Conservation (phyloP, 208 protist species). For the Vickermania ingenoplastis region DNA sequence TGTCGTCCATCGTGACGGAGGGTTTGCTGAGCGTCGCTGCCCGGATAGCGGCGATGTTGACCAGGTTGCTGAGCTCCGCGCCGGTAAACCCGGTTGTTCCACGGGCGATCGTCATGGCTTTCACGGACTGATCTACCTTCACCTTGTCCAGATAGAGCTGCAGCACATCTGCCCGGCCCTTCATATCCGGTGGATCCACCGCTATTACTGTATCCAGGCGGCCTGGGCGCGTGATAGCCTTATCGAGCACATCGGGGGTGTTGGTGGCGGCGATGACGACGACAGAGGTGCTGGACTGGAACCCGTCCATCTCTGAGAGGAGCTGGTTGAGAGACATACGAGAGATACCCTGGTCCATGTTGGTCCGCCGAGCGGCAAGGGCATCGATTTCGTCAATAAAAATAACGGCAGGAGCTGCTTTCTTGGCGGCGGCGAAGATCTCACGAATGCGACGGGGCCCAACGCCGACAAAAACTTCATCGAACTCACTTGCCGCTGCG, state of each 20-base stretch:
- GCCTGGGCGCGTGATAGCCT: conserved; percentile 88
- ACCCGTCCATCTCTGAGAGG: conserved; percentile 96
- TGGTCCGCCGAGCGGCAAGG: conserved; percentile 78
- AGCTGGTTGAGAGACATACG: conserved; percentile 97
- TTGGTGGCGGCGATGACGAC: conserved; percentile 98
- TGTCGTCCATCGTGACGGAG: conserved; percentile 62
- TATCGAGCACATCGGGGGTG: conserved; percentile 93
- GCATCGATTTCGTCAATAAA: conserved; percentile 99
- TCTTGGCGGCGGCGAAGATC: conserved; percentile 92
- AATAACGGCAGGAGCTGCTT: conserved; percentile 92
- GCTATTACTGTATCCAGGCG: conserved; percentile 82
- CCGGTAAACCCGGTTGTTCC: conserved; percentile 87
- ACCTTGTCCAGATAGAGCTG: conserved; percentile 86
- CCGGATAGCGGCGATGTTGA: conserved; percentile 89
- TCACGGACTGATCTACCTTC: conserved; percentile 46
- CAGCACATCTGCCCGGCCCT: conserved; percentile 77
- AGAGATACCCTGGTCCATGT: conserved; percentile 53
- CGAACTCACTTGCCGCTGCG: conserved; percentile 91
- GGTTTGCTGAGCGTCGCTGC: conserved; percentile 76
- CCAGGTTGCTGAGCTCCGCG: conserved; percentile 87
- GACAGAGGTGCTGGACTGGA: conserved; percentile 86
- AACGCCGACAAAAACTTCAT: conserved; percentile 98
- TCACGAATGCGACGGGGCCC: conserved; percentile 91
- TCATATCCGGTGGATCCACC: conserved; percentile 87
- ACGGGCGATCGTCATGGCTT: conserved; percentile 72